These are phyloP conservation scores for Lipomyces orientalis DNA, from an alignment of 805 yeast species.

Conservation along the genomic window DNA sequence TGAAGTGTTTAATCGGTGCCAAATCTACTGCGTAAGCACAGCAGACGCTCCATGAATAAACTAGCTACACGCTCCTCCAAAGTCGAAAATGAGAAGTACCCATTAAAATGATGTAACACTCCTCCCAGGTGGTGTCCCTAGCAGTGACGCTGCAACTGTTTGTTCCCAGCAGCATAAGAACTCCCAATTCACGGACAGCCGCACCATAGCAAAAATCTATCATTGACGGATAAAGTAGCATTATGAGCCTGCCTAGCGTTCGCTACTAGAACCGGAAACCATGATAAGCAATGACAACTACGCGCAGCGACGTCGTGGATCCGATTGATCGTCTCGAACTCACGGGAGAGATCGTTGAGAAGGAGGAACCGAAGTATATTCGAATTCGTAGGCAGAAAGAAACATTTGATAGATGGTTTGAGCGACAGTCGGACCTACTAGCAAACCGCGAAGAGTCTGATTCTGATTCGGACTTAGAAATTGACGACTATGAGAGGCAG, in stretches of 20 bases:
- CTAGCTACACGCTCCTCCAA: too few relatives aligned
- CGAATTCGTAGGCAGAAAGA: slow-evolving; percentile 1
- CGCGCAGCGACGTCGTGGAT: background rate
- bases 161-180: background rate
- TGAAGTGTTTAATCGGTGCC: too few relatives aligned
- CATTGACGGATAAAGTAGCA: background rate
- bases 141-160: too few relatives aligned
- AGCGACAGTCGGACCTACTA: background rate
- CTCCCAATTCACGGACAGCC: background rate
- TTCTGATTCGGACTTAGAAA: background rate
- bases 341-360: slow-evolving; percentile 1
- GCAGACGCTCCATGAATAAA: too few relatives aligned
- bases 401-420: slow-evolving; percentile 7
- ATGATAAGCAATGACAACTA: background rate
- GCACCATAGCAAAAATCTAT: background rate
- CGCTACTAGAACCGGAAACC: background rate
- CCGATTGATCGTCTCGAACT: background rate
- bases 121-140: too few relatives aligned
- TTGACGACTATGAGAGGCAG: background rate
- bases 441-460: slow-evolving; percentile 7
- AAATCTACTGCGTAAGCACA: too few relatives aligned
- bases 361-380: background rate
- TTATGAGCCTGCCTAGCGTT: background rate
- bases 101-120: too few relatives aligned
- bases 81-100: too few relatives aligned